Evolutionary conservation across 2,329 filamentous ascomycete species (phyloP).

Genomic region (Exophiala spinifera): DNA sequence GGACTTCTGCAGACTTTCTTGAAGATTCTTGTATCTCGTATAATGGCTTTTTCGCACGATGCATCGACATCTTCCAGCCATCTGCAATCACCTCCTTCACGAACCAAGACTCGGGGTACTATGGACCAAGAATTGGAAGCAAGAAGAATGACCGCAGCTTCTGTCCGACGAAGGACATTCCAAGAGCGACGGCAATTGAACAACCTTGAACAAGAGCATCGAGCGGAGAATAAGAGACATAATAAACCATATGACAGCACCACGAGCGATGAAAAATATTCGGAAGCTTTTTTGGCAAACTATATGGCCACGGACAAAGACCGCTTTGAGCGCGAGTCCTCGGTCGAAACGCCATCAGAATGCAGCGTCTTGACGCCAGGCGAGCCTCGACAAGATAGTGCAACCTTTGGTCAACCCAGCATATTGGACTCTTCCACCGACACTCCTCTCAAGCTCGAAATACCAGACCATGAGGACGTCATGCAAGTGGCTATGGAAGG

Average conservation of each 20-base stretch:
- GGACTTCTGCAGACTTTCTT: conserved; percentile 1
- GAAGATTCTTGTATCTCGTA: conserved; percentile 1
- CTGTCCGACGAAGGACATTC: conserved; percentile 21
- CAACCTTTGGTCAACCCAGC: conserved; percentile 6
- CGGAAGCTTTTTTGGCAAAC: neutral
- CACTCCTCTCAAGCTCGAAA: conserved; percentile 18
- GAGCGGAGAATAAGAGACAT: conserved; percentile 16
- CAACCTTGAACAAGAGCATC: conserved; percentile 10
- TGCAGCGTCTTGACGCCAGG: conserved; percentile 20
- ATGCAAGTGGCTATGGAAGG: conserved; percentile 12
- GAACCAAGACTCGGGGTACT: neutral
- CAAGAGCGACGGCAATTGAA: conserved; percentile 23
- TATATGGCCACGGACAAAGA: conserved; percentile 5
- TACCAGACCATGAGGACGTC: conserved; percentile 12
- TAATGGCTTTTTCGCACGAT: conserved; percentile 2
- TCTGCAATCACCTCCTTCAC: conserved; percentile 1
- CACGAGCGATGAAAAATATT: conserved; percentile 4
- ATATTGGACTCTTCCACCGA: neutral
- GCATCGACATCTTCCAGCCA: conserved; percentile 2
- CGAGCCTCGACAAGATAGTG: conserved; percentile 5
- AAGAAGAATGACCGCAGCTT: conserved; percentile 23
- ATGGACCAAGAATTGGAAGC: conserved; percentile 26
- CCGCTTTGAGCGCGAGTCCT: conserved; percentile 19
- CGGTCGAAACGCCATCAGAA: conserved; percentile 21
- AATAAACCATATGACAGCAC: conserved; percentile 14